Conservation (phyloP, 352 stramenopile genomes). For the Phytophthora syringae region DNA sequence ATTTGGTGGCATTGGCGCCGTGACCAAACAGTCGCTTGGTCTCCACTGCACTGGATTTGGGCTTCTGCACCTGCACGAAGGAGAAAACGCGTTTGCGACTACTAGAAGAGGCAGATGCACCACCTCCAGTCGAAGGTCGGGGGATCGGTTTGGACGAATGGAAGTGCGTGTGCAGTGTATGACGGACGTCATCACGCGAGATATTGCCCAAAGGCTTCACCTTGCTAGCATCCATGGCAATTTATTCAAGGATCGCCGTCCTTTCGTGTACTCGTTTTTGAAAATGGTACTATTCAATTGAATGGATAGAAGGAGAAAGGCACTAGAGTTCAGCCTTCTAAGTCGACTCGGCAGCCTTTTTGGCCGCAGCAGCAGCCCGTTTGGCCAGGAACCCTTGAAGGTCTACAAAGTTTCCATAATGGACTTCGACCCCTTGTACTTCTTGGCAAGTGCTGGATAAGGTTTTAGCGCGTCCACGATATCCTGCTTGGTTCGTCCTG, state of each 20-base stretch:
- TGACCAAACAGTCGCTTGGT: constrained; percentile 64
- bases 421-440: not conserved
- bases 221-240: constrained; percentile 31
- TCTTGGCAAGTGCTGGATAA: not conserved
- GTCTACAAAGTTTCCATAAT: not conserved
- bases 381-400: not conserved
- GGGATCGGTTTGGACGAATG: constrained; percentile 41
- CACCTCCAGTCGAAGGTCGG: constrained; percentile 15
- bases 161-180: constrained; percentile 75
- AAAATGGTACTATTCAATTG: too few species aligned
- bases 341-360: not conserved
- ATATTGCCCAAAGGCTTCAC: constrained; percentile 42
- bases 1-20: constrained; percentile 42
- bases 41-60: constrained; percentile 50
- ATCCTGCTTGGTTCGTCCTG: not conserved
- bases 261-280: constrained; percentile 11
- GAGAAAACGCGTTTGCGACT: constrained; percentile 57
- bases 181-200: constrained; percentile 66
- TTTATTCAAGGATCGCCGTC: constrained; percentile 15
- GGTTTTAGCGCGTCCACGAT: not conserved
- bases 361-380: not conserved
- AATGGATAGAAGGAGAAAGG: too few species aligned
- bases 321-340: too few species aligned
- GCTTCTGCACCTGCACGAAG: constrained; percentile 75
- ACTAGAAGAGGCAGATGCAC: not conserved